These are phyloP conservation scores for Hibiscus tridactylites DNA, from an alignment of 345 rosid genomes.

Conservation along the genomic window DNA sequence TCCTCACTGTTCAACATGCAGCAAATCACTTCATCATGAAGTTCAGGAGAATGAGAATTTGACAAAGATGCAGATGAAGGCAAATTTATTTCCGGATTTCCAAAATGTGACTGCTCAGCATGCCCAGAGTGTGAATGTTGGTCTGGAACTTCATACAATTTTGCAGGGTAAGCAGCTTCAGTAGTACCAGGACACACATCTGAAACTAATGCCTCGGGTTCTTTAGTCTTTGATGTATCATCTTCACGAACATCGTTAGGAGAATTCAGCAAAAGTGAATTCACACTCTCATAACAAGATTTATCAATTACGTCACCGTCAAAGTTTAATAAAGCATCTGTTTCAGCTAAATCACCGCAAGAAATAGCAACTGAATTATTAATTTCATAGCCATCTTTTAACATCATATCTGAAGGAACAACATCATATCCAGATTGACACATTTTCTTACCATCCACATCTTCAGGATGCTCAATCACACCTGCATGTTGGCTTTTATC, in stretches of 20 bases:
- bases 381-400: constrained; percentile 10
- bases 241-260: constrained; percentile 12
- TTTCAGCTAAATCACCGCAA: constrained; percentile 28
- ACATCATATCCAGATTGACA: constrained; percentile 11
- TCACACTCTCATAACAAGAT: constrained; percentile 17
- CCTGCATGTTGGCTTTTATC: constrained; percentile 14
- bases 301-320: constrained; percentile 19
- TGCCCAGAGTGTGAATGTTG: constrained; percentile 20
- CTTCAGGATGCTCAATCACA: not conserved
- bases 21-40: constrained; percentile 18
- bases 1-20: constrained; percentile 62
- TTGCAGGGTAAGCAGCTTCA: constrained; percentile 16
- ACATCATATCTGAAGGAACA: constrained; percentile 2
- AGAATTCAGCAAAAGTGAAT: constrained; percentile 19
- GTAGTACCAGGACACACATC: constrained; percentile 13
- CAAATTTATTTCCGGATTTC: constrained; percentile 28
- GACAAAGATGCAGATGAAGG: constrained; percentile 21
- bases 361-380: constrained; percentile 16
- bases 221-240: constrained; percentile 12
- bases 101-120: constrained; percentile 21
- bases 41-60: constrained; percentile 34
- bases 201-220: constrained; percentile 12
- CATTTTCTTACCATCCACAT: constrained; percentile 13
- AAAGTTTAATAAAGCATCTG: constrained; percentile 34
- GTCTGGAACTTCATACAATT: constrained; percentile 20